Conservation (phyloP, 331 rosid genomes). For the Spiraea crenata region DNA sequence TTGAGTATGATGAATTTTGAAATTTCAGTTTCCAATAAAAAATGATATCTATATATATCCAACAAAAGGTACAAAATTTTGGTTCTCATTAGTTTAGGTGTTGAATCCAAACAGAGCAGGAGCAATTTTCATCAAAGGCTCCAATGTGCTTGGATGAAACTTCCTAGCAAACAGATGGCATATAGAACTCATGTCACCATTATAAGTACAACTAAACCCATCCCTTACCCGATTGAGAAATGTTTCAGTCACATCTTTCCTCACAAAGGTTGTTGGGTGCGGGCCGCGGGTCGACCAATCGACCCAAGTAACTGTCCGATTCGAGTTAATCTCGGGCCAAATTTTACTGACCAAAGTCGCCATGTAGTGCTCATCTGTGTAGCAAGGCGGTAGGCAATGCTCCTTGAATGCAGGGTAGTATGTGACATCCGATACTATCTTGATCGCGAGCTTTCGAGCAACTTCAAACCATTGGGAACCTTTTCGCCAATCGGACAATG, state of each 20-base stretch:
- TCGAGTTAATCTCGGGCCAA: slow-evolving; percentile 16
- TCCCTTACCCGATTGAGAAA: slow-evolving; percentile 25
- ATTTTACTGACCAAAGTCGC: slow-evolving; percentile 37
- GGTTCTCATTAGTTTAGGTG: neutral
- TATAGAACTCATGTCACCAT: slow-evolving; percentile 22
- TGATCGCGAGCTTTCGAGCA: slow-evolving; percentile 23
- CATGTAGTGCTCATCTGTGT: slow-evolving; percentile 41
- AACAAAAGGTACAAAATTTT: too few relatives aligned
- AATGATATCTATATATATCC: too few relatives aligned
- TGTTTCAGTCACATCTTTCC: slow-evolving; percentile 23
- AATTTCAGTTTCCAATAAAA: too few relatives aligned
- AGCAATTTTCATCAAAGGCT: slow-evolving; percentile 25
- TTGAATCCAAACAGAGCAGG: slow-evolving; percentile 23
- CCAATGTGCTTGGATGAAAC: slow-evolving; percentile 28
- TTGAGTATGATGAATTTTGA: too few relatives aligned
- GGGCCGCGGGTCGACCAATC: slow-evolving; percentile 45
- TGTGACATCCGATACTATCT: slow-evolving; percentile 25
- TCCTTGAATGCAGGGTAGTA: slow-evolving; percentile 27
- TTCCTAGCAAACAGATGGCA: slow-evolving; percentile 45
- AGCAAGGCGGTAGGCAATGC: slow-evolving; percentile 37
- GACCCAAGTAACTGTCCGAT: slow-evolving; percentile 40
- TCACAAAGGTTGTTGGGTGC: slow-evolving; percentile 29
- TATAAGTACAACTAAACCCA: slow-evolving; percentile 36
- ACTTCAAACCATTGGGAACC: slow-evolving; percentile 45
- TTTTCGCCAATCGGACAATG: slow-evolving; percentile 31